phyloP scores from a whole-genome alignment of 352 stramenopile genomes.

The Blastocystis sp. region DNA sequence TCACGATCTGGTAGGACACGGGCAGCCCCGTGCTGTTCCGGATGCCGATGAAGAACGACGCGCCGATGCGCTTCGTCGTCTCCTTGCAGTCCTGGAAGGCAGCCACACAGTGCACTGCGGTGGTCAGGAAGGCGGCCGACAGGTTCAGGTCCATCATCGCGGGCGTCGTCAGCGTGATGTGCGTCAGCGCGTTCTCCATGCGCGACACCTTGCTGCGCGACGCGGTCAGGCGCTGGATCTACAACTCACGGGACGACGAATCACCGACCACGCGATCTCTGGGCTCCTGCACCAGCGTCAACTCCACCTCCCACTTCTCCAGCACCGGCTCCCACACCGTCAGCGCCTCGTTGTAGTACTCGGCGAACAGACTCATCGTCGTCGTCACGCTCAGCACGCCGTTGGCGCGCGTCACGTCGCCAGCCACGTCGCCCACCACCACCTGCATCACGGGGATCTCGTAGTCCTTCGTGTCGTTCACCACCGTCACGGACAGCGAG shows the following conservation, averaged over 20 bases:
- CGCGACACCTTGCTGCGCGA: not conserved
- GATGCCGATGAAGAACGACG: slow-evolving; percentile 57
- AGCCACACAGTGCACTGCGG: not conserved
- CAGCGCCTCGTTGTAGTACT: slow-evolving; percentile 61
- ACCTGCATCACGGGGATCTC: slow-evolving; percentile 57
- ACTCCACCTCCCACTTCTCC: slow-evolving; percentile 45
- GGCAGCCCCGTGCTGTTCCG: slow-evolving; percentile 29
- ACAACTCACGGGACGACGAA: not conserved
- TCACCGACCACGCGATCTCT: slow-evolving; percentile 36
- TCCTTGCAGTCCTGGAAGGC: slow-evolving; percentile 46
- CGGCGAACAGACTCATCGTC: slow-evolving; percentile 2
- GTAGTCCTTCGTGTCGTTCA: slow-evolving; percentile 72
- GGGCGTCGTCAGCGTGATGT: not conserved
- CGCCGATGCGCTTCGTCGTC: slow-evolving; percentile 41
- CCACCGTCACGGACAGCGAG: slow-evolving; percentile 39
- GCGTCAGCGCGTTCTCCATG: not conserved
- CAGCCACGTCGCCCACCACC: slow-evolving; percentile 8
- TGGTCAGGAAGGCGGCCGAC: slow-evolving; percentile 9
- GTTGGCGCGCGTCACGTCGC: not conserved
- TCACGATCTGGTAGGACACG: slow-evolving; percentile 10
- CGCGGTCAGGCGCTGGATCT: slow-evolving; percentile 32
- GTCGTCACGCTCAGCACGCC: not conserved
- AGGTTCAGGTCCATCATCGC: slow-evolving; percentile 49
- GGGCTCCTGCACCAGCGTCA: slow-evolving; percentile 12
- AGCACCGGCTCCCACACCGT: slow-evolving; percentile 66